Evolutionary conservation across 169 alveolate genomes (phyloP).

Genomic region (Perkinsus olseni): DNA sequence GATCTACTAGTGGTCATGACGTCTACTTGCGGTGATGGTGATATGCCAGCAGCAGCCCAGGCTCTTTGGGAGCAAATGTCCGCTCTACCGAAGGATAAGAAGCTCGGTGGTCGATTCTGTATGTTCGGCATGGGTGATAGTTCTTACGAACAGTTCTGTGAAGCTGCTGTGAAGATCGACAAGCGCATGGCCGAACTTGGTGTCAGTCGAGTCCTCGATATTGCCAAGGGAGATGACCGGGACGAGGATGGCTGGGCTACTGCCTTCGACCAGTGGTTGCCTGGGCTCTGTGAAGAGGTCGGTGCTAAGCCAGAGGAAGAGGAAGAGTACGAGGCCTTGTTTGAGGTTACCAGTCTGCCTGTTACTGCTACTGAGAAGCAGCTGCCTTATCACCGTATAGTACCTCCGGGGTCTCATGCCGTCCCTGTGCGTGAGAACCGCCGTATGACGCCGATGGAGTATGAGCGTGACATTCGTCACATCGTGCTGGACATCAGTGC

Average conservation of each 20-base stretch:
- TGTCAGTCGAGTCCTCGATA: conserved; percentile 30
- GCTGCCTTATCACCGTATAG: conserved; percentile 23
- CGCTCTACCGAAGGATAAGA: not conserved
- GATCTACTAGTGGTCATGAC: not conserved
- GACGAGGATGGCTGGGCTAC: conserved; percentile 41
- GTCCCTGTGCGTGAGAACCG: conserved; percentile 14
- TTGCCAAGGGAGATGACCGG: conserved; percentile 42
- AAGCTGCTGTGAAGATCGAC: conserved; percentile 47
- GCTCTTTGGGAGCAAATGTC: not conserved
- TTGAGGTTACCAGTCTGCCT: not conserved
- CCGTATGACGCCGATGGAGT: conserved; percentile 25
- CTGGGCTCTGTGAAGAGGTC: conserved; percentile 18
- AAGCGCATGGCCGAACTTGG: conserved; percentile 39
- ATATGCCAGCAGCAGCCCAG: not conserved
- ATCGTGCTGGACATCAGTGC: conserved; percentile 13
- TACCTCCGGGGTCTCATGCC: conserved; percentile 30
- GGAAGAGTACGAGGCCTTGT: not conserved
- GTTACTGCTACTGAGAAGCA: not conserved
- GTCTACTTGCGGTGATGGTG: conserved; percentile 3
- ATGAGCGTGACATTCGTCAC: conserved; percentile 33
- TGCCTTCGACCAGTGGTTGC: conserved; percentile 38
- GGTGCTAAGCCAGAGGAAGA: not conserved
- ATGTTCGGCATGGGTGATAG: conserved; percentile 49
- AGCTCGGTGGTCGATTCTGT: not conserved
- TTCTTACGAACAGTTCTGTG: conserved; percentile 42